Evolutionary conservation across 257 asterid species (phyloP), one percentile per base, ranked within the genome.

Genomic region (Lithospermum erythrorhizon): DNA sequence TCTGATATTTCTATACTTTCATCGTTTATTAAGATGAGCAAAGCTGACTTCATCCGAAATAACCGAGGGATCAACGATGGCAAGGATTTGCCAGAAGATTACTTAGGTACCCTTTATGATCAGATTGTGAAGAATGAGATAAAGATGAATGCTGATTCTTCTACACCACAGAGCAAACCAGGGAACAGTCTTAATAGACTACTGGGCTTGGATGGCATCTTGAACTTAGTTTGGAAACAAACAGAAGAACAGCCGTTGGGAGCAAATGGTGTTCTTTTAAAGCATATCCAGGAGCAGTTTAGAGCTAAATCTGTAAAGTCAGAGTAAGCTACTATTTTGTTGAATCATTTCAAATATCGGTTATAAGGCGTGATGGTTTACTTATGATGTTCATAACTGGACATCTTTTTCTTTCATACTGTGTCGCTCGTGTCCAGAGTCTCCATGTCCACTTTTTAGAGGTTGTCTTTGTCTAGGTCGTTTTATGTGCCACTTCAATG

Each of bases 201-300:
- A 71, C 78, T 86, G 77, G 98, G 97, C 72, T 86, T 93, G 72
- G 98, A 93, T 73, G 94, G 96, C 54, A 88, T 93, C 68, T 90
- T 93, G 69, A 93, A 93, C 75, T 87, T 93, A 73, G 97, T 93
- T 56, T 86, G 98, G 98, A 89, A 84, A 84, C 93, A 84, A 82
- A 72, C 85, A 32, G 98, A 90, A 82, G 97, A 93, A 78, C 84
- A 84, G 69, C 94, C 98, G 13, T 51, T 84, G 78, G 95, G 98
- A 72, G 93, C 96, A 63, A 93, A 82, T 62, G 95, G 94, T 58
- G 70, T 75, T 79, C 86, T 88, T 64, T 82, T 93, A 75, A 81
- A 71, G 88, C 87, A 93, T 80, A 93, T 93, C 65, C 98, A 84
- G 68, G 98, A 93, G 83, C 95, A 88, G 79, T 88, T 93, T 72